Evolutionary conservation across 106 monocot genomes (phyloP).

Genomic region (Ottelia alismoides): DNA sequence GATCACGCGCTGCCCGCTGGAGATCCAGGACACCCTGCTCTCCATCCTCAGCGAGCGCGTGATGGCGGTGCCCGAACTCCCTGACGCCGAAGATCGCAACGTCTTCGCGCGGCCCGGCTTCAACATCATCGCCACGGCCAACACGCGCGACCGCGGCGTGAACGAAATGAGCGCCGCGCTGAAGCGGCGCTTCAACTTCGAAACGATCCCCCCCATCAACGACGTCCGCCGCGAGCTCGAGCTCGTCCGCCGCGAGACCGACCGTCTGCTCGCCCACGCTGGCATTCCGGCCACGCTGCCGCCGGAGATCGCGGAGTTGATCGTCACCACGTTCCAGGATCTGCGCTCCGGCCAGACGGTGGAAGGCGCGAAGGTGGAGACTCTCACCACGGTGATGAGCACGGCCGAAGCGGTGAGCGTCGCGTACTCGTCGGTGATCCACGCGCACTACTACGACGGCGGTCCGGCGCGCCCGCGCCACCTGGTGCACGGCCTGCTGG

Average conservation of each 20-base stretch:
- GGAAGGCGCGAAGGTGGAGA: too few species aligned
- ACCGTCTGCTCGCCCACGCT: too few species aligned
- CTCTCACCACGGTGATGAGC: too few species aligned
- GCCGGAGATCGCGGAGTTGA: too few species aligned
- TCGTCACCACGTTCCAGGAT: too few species aligned
- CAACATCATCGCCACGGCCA: not conserved
- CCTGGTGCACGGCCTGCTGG: not conserved
- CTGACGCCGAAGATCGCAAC: too few species aligned
- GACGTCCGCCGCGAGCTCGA: too few species aligned
- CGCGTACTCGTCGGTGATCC: not conserved
- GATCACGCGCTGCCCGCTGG: not conserved
- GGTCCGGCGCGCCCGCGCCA: not conserved
- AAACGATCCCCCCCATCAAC: not conserved
- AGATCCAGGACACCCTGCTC: not conserved
- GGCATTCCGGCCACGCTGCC: too few species aligned
- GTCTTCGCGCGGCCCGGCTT: too few species aligned
- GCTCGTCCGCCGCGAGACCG: too few species aligned
- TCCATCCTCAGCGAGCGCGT: not conserved
- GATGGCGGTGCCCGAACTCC: not conserved
- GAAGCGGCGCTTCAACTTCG: not conserved
- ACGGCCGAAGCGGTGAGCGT: too few species aligned
- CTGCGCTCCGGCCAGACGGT: too few species aligned
- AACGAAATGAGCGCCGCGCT: not conserved
- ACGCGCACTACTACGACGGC: not conserved
- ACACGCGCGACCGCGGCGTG: not conserved